Evolutionary conservation across 169 alveolate genomes (phyloP).

Genomic region (Babesia ovata): DNA sequence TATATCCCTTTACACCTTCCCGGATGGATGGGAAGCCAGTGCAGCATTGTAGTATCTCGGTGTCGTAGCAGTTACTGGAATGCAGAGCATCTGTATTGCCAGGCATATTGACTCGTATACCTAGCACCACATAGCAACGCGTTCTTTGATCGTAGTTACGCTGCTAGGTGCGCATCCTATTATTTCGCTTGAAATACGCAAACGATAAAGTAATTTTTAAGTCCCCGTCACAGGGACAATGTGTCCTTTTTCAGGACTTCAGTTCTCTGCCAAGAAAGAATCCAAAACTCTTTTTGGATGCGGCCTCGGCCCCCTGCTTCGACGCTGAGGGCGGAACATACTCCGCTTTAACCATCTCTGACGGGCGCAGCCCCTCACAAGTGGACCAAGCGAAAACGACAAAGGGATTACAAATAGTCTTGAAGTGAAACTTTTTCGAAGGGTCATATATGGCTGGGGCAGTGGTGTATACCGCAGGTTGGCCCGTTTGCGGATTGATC

Average conservation of each 20-base stretch:
- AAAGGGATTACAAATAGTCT: constrained; percentile 37
- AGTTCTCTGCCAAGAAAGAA: constrained; percentile 23
- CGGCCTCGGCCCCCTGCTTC: not conserved
- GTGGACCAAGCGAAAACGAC: constrained; percentile 58
- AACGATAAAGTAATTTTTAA: too few relatives aligned
- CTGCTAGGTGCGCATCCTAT: too few relatives aligned
- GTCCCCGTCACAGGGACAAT: too few relatives aligned
- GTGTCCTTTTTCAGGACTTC: not conserved
- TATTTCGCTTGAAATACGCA: too few relatives aligned
- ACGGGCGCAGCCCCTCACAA: constrained; percentile 50
- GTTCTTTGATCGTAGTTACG: too few relatives aligned
- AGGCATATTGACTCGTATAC: too few relatives aligned
- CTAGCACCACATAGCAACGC: too few relatives aligned
- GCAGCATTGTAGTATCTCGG: too few relatives aligned
- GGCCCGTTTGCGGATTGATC: constrained; percentile 45
- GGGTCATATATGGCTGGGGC: constrained; percentile 53
- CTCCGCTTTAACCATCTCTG: constrained; percentile 41
- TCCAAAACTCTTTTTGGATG: constrained; percentile 5
- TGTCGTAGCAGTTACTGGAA: too few relatives aligned
- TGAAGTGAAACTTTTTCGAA: constrained; percentile 39
- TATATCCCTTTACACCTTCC: too few relatives aligned
- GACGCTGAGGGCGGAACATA: constrained; percentile 25
- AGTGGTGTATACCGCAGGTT: constrained; percentile 35
- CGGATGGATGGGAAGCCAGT: too few relatives aligned
- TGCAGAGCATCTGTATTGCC: too few relatives aligned